Percentiles rank a stretch among this genome's conserved stretches.
These are phyloP conservation scores for Penstemon newberryi DNA, from an alignment of 257 asterid genomes.

Conservation along the genomic window DNA sequence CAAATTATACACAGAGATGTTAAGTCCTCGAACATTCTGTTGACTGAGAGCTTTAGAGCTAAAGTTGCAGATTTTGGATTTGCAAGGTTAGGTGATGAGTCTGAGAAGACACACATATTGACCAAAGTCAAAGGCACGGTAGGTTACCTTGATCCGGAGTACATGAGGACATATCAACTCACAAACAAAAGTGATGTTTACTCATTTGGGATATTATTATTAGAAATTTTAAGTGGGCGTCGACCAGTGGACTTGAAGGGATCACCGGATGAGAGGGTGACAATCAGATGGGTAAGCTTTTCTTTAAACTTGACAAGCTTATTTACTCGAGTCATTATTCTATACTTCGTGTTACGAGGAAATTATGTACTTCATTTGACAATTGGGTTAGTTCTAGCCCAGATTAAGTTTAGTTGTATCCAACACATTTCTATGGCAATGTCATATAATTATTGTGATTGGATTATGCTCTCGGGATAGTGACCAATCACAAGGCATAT, in stretches of 20 bases:
- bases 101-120: conserved; percentile 72
- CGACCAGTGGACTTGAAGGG: conserved; percentile 85
- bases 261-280: conserved; percentile 74
- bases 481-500: no score
- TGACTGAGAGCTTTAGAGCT: conserved; percentile 87
- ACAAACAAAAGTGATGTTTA: conserved; percentile 88
- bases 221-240: conserved; percentile 91
- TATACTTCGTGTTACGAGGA: not conserved
- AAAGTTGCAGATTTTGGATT: conserved; percentile 98
- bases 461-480: no score
- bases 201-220: conserved; percentile 82
- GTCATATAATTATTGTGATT: not conserved
- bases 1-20: conserved; percentile 98
- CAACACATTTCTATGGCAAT: no score
- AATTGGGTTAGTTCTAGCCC: no score
- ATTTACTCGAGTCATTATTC: not conserved
- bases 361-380: no score
- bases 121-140: conserved; percentile 97
- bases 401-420: no score
- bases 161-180: conserved; percentile 88
- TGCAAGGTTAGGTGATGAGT: conserved; percentile 82
- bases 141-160: conserved; percentile 97
- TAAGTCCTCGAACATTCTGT: conserved; percentile 90
- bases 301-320: not conserved
- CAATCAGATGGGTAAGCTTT: conserved; percentile 83